A percentile compares a stretch with the other conserved stretches of the same genome.
Evolutionary conservation across 257 asterid genomes (phyloP).

Genomic region (Gardenia jasminoides): DNA sequence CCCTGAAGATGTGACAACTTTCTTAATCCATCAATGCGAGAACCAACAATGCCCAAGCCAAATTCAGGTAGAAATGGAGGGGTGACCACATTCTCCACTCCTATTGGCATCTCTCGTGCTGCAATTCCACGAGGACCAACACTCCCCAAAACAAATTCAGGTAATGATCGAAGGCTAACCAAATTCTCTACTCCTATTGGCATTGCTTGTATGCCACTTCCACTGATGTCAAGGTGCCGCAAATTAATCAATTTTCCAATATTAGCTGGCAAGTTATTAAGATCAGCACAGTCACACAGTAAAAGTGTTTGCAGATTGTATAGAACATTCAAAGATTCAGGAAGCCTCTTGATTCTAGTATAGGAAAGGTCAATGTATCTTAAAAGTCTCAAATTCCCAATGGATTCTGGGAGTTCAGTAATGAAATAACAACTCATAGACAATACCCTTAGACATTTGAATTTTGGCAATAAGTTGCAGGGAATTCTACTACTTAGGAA

Average conservation of each 20-base stretch:
- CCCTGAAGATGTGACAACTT: conserved; percentile 41
- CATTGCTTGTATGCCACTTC: conserved; percentile 41
- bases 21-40: conserved; percentile 36
- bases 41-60: conserved; percentile 31
- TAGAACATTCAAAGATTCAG: conserved; percentile 32
- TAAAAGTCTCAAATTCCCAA: conserved; percentile 44
- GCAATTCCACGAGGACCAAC: conserved; percentile 34
- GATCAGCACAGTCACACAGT: conserved; percentile 32
- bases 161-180: conserved; percentile 36
- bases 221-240: conserved; percentile 39
- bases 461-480: conserved; percentile 35
- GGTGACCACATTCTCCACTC: conserved; percentile 32
- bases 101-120: conserved; percentile 34
- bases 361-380: conserved; percentile 38
- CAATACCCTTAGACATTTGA: conserved; percentile 39
- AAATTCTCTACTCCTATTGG: conserved; percentile 31
- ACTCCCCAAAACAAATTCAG: conserved; percentile 37
- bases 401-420: conserved; percentile 41
- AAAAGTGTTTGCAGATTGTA: conserved; percentile 43
- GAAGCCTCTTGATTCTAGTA: conserved; percentile 39
- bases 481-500: conserved; percentile 41
- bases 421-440: conserved; percentile 42
- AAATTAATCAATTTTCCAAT: conserved; percentile 39
- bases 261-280: conserved; percentile 41
- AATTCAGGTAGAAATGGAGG: conserved; percentile 36